Conservation (phyloP, 2,329 filamentous ascomycete species). For the Arthrobotrys megalospora region DNA sequence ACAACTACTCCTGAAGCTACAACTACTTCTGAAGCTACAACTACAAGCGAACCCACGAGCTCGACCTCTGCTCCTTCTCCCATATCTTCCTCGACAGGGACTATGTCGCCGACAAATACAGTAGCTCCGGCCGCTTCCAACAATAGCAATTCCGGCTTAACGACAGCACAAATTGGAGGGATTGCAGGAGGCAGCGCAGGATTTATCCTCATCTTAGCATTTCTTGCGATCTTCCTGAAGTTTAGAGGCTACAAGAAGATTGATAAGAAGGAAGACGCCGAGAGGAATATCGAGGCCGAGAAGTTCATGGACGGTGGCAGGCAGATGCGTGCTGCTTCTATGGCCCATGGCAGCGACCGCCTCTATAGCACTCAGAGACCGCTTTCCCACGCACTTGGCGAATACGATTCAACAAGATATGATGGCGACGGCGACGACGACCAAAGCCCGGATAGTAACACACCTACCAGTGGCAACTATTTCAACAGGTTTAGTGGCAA, state of each 20-base stretch:
- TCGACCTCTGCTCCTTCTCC: conserved; percentile 19
- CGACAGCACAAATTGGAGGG: conserved; percentile 48
- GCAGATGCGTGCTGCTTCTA: conserved; percentile 55
- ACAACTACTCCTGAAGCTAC: too few relatives aligned
- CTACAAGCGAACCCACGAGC: conserved; percentile 2
- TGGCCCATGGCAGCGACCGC: conserved; percentile 42
- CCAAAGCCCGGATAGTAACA: conserved; percentile 9
- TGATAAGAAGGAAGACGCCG: conserved; percentile 64
- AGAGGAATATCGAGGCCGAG: conserved; percentile 38
- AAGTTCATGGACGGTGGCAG: conserved; percentile 59
- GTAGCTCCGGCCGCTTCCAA: conserved; percentile 19
- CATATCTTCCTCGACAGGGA: conserved; percentile 13
- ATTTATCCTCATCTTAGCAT: conserved; percentile 20
- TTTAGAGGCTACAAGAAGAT: conserved; percentile 48
- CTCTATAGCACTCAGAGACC: conserved; percentile 59
- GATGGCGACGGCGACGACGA: conserved; percentile 20
- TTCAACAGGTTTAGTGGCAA: conserved; percentile 59
- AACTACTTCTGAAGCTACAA: conserved; percentile 36
- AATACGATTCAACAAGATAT: conserved; percentile 52
- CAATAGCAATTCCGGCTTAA: conserved; percentile 20
- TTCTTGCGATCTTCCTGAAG: conserved; percentile 27
- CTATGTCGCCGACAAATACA: conserved; percentile 28
- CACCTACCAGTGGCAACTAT: conserved; percentile 39
- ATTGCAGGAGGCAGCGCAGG: conserved; percentile 47
- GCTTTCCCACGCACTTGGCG: conserved; percentile 56